Evolutionary conservation across 2,329 filamentous ascomycete species (phyloP), one percentile per base, ranked within the genome.

Genomic region (Claviceps sp.): DNA sequence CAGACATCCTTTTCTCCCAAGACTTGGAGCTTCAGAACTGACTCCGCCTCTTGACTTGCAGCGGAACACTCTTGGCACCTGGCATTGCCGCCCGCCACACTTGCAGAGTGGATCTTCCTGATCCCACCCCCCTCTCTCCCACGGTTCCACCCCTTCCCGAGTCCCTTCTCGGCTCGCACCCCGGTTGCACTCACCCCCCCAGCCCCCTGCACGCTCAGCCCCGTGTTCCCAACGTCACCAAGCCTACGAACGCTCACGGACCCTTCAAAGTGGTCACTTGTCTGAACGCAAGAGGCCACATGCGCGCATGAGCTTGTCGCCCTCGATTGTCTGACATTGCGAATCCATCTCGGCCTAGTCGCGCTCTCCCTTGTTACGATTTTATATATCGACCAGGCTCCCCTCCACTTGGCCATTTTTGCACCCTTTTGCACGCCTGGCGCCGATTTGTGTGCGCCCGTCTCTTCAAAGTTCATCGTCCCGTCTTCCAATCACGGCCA

Each of bases 161-260:
- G 37, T 52, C 16, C 50, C 54, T 50, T 42, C 52, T 54, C 49
- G 47, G 49, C 48, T 37, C 22, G 22, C 42, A 9, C 47, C 30
- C 48, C 30, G 24, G 49, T 30, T 20, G 13, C 18, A 42, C 49
- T 2, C 48, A 5, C 37, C 13, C 40, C 42, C 34, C 24, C 24
- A 2, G 4, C 18, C 47, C 52, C 50, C 54, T 51, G 51, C 42
- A 53, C 56, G 60, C 63, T 70, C 69, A 71, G 69, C 70, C 70
- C 70, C 70, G 67, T 68, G 66, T 60, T 62, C 62, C 59, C 60
- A 69, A 71, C 68, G 67, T 71, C 68, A 70, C 65, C 62, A 59
- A 64, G 26, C 62, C 65, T 63, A 68, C 63, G 64, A 65, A 63
- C 54, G 61, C 62, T 60, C 60, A 60, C 59, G 57, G 60, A 54